These are phyloP conservation scores for Eucalyptus curtisii DNA, from an alignment of 345 rosid species.

Conservation along the genomic window DNA sequence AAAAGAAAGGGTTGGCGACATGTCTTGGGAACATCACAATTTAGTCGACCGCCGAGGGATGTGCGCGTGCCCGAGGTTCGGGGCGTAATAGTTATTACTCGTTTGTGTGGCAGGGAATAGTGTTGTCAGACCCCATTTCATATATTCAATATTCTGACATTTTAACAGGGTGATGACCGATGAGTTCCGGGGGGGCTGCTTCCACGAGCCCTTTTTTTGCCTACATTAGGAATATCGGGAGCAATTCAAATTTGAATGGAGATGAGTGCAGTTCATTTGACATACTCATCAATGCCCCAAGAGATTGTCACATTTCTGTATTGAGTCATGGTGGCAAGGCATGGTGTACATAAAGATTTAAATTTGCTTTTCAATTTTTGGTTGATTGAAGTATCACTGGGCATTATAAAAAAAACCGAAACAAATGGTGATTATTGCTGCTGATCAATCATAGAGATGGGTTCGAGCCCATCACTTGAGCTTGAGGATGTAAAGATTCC, in stretches of 20 bases:
- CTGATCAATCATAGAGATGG: background rate
- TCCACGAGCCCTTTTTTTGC: background rate
- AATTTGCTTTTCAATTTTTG: background rate
- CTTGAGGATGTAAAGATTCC: background rate
- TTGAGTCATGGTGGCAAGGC: background rate
- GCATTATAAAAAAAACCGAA: background rate
- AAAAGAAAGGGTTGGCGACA: no score
- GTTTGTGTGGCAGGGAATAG: background rate
- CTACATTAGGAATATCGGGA: background rate
- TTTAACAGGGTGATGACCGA: background rate
- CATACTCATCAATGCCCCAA: background rate
- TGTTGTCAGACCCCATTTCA: background rate
- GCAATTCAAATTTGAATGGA: background rate
- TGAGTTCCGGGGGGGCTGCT: no score
- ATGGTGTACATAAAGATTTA: background rate
- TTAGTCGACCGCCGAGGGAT: no score
- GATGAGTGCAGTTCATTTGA: background rate
- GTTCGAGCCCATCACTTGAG: background rate
- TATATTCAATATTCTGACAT: background rate
- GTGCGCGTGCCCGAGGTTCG: no score
- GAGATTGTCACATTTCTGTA: background rate
- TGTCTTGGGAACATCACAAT: no score
- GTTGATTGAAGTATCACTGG: background rate
- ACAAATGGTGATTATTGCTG: background rate
- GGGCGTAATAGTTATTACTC: no score